Percentiles rank a stretch among this genome's conserved stretches.
Evolutionary conservation across 73 alveolate genomes (phyloP).

Genomic region (Tetrahymena malaccensis): DNA sequence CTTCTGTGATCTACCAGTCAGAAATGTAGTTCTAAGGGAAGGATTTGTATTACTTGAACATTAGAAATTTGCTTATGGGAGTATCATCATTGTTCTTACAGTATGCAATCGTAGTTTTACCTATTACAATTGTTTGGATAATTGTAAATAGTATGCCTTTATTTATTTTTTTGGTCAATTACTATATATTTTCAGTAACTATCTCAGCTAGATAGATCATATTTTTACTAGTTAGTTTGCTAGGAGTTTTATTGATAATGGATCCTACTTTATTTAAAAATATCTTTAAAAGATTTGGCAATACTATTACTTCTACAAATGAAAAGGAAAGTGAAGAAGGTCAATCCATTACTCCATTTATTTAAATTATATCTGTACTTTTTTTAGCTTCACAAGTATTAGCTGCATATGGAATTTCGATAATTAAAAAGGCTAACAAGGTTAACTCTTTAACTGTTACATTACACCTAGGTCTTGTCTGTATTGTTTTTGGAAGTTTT

Average conservation of each 20-base stretch:
- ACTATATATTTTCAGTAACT: not conserved
- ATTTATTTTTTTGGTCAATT: not conserved
- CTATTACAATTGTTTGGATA: not conserved
- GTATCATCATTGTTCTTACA: not conserved
- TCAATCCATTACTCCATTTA: not conserved
- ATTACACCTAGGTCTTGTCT: not conserved
- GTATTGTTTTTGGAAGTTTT: not conserved
- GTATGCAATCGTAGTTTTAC: not conserved
- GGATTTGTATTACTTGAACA: not conserved
- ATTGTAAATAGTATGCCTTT: not conserved
- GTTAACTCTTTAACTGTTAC: not conserved
- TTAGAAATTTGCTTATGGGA: not conserved
- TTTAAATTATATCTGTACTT: not conserved
- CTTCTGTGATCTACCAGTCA: not conserved
- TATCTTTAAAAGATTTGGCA: not conserved
- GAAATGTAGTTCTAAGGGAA: not conserved
- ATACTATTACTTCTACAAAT: not conserved
- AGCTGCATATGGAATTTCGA: not conserved
- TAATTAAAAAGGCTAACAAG: not conserved
- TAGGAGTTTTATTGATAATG: not conserved
- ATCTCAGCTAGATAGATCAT: not conserved
- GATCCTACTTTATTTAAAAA: not conserved
- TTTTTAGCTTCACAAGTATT: not conserved
- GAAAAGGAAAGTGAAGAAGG: not conserved
- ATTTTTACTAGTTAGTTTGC: not conserved